A percentile compares a stretch with the other conserved stretches of the same genome.
These are phyloP conservation scores for Boletus insuetus DNA, from an alignment of 768 basidiomycete genomes.

Conservation along the genomic window DNA sequence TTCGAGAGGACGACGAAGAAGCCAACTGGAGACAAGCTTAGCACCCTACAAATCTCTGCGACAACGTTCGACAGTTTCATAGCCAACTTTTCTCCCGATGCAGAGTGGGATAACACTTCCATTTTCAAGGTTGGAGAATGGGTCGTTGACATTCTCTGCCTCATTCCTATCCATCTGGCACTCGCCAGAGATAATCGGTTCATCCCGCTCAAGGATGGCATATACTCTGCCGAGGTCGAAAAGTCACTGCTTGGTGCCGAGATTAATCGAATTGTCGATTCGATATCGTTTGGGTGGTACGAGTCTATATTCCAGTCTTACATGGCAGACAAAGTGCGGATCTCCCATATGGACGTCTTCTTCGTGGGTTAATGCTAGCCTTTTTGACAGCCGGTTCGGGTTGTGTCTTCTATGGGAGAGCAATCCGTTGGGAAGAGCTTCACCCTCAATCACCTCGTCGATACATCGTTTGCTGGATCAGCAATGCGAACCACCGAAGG, in stretches of 20 bases:
- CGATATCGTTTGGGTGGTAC: conserved; percentile 62
- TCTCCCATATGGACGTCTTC: neutral
- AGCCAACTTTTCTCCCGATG: neutral
- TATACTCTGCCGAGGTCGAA: conserved; percentile 48
- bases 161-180: conserved; percentile 65
- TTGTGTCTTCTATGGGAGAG: conserved; percentile 68
- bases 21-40: conserved; percentile 46
- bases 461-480: conserved; percentile 63
- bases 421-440: conserved; percentile 66
- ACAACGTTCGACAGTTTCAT: conserved; percentile 27
- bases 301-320: conserved; percentile 64
- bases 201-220: conserved; percentile 56
- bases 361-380: neutral
- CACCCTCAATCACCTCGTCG: conserved; percentile 56
- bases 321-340: conserved; percentile 49
- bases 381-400: conserved; percentile 49
- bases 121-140: conserved; percentile 52
- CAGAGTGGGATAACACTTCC: conserved; percentile 31
- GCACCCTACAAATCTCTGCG: conserved; percentile 33
- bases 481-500: conserved; percentile 66
- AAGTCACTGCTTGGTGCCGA: conserved; percentile 56
- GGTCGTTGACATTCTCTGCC: conserved; percentile 57
- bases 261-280: conserved; percentile 52
- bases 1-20: conserved; percentile 54
- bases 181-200: conserved; percentile 60